Percentiles rank a stretch among this genome's conserved stretches.
These are phyloP conservation scores for Aspergillus terreus DNA, from an alignment of 2,329 filamentous ascomycete species.

Conservation along the genomic window DNA sequence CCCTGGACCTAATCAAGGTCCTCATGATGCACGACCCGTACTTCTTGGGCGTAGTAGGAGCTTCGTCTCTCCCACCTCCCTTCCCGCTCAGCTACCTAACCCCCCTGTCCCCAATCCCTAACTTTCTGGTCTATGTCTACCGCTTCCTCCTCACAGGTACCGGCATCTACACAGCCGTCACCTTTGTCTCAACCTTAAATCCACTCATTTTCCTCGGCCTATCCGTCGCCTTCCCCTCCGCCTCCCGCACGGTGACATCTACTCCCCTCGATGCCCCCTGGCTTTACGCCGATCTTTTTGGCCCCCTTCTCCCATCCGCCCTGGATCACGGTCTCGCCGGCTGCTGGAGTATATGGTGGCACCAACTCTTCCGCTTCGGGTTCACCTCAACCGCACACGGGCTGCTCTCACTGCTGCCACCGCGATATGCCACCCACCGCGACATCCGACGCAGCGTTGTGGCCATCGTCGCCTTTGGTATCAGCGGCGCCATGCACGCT, in stretches of 20 bases:
- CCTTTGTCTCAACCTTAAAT: constrained; percentile 57
- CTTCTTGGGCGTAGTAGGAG: constrained; percentile 59
- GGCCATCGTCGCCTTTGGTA: constrained; percentile 28
- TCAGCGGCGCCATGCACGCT: constrained; percentile 58
- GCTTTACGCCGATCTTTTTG: constrained; percentile 60
- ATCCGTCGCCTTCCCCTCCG: constrained; percentile 45
- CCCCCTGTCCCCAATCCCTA: constrained; percentile 10
- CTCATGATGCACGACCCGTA: constrained; percentile 74
- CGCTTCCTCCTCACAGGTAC: constrained; percentile 56
- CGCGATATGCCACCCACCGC: constrained; percentile 11
- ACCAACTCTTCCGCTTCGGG: constrained; percentile 77
- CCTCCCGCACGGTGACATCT: constrained; percentile 57
- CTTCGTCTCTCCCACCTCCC: constrained; percentile 36
- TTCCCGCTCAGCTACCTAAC: constrained; percentile 41
- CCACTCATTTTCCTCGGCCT: constrained; percentile 58
- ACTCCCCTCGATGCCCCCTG: constrained; percentile 59
- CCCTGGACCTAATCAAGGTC: constrained; percentile 67
- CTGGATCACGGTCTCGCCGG: constrained; percentile 68
- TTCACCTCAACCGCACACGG: constrained; percentile 37
- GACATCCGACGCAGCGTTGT: constrained; percentile 20
- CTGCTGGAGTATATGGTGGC: constrained; percentile 86
- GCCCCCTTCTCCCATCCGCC: constrained; percentile 38
- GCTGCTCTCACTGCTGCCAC: constrained; percentile 27
- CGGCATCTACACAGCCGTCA: constrained; percentile 59
- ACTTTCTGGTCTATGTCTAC: constrained; percentile 51